Base-by-base conservation (phyloP, 805 yeast genomes). In the Metschnikowia baotianmanensis region DNA sequence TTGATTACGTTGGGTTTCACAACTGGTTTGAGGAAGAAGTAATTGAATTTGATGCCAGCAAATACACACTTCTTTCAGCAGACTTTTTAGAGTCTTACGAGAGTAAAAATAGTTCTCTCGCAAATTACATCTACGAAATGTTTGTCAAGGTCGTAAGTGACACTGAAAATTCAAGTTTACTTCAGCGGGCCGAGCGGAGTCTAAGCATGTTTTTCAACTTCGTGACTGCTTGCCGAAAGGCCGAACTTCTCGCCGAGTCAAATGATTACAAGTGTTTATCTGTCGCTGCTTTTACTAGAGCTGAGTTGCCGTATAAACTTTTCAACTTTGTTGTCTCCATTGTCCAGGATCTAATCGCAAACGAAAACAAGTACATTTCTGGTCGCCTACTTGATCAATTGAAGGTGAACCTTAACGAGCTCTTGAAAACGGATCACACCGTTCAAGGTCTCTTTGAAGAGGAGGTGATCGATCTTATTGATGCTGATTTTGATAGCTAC, bases 1-100 rank as follows among this genome's bases (percentile, higher is more conserved):
- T 56, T 1, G 55, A 53, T 4, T 35, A 57, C 16, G 46, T 66
- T 27, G 71, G 71, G 1, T 63, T 60, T 40, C 57, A 54, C 27
- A 46, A 56, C 38, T 67, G 72, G 71, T 46, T 63, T 25, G 58
- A 55, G n/a, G 47, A 42, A n/a, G 40, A 40, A n/a, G 19, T 9
- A 4, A 42, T 52, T 5, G 12, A 10, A 2, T 45, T 51, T 21
- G 45, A 40, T 4, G 22, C 18, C 19, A 17, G 23, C 24, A 17
- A 23, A 10, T 47, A 37, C 31, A 4, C 15, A 8, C 26, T 12
- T 4, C 24, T 40, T 4, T 22, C 26, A 3, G 31, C 20, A 4
- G 32, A 31, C 31, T 44, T 45, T 17, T 26, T 32, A 3, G 18
- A 30, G 13, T 21, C 40, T 4, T 22, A 30, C 2, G 40, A 18